Evolutionary conservation across 2,329 filamentous ascomycete genomes (phyloP), one percentile per base, ranked within the genome.

Genomic region (Aspergillus thermomutatus): DNA sequence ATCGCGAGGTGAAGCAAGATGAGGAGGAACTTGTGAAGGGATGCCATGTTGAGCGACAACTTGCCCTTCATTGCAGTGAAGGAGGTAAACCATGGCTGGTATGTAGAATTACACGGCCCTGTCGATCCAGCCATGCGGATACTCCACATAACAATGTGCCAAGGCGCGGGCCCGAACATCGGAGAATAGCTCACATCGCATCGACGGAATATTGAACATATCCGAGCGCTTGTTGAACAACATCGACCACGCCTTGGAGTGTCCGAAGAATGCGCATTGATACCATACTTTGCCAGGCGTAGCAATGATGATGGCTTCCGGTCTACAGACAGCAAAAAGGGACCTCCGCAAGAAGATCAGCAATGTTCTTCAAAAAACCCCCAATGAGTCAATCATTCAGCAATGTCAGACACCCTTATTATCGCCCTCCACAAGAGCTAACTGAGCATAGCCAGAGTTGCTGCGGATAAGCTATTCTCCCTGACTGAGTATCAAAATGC

Each of bases 401-500:
- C 92, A 96, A 79, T 94, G 92, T 92, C 79, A 72, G 62, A 48
- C 11, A 52, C 43, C 43, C 51, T 27, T 14, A 21, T 43, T 49
- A 10, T 48, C 8, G 11, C 50, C 48, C 45, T 56, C 57, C 14
- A 17, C 27, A 40, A 45, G 50, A 59, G 58, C 68, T 72, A 54
- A 72, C 62, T 40, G 26, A 43, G 28, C 54, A 48, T 71, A 94
- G 91, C 90, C 65, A 75, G 79, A 51, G 78, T 77, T 63, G 86
- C 90, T 23, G 87, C 87, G 62, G 81, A 85, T 53, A 78, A 82
- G 6, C 76, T 97, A 40, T 78, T 87, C 47, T 79, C 81, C 10
- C 84, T 92, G 66, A 81, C 84, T 51, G 88, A 91, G 54, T 99
- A 96, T 72, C 78, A 85, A 61, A 80, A 87, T 54, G 92, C 94